A percentile compares a stretch with the other conserved stretches of the same genome.
Conservation (phyloP, 106 monocot genomes). For the Dendrobium chrysotoxum region DNA sequence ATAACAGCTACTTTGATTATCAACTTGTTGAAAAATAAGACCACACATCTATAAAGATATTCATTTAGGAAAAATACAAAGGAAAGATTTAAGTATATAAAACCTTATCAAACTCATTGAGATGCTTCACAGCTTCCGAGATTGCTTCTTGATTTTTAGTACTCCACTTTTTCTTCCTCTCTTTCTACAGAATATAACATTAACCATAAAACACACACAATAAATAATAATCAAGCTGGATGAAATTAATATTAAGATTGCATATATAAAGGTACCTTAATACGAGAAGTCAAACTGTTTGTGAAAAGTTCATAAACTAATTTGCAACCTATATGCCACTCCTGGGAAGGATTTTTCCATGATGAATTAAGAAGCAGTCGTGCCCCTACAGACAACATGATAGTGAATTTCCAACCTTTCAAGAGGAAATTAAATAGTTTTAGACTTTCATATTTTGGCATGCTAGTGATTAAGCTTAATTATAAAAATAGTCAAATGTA, state of each 20-base stretch:
- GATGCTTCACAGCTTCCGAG: conserved; percentile 56
- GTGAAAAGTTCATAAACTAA: conserved; percentile 92
- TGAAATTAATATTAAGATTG: background rate
- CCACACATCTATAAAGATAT: background rate
- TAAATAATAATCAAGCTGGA: background rate
- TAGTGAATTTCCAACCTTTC: background rate
- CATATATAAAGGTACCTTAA: conserved; percentile 57
- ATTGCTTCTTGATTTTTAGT: conserved; percentile 94
- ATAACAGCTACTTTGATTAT: background rate
- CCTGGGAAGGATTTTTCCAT: conserved; percentile 92
- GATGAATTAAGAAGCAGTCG: conserved; percentile 58
- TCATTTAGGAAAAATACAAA: background rate
- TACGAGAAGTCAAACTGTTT: conserved; percentile 48
- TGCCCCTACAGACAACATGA: conserved; percentile 31
- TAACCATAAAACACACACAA: background rate
- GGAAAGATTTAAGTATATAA: background rate
- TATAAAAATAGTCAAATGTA: background rate
- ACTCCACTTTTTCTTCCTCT: conserved; percentile 93
- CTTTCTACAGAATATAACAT: conserved; percentile 47
- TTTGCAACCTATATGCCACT: conserved; percentile 98
- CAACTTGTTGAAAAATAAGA: background rate
- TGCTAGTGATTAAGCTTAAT: background rate
- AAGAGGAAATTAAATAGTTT: background rate
- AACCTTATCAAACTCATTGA: conserved; percentile 96
- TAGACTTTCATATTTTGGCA: background rate